Evolutionary conservation across 371 early-diverging fungal species (phyloP).

Genomic region (Funneliformis caledonium): DNA sequence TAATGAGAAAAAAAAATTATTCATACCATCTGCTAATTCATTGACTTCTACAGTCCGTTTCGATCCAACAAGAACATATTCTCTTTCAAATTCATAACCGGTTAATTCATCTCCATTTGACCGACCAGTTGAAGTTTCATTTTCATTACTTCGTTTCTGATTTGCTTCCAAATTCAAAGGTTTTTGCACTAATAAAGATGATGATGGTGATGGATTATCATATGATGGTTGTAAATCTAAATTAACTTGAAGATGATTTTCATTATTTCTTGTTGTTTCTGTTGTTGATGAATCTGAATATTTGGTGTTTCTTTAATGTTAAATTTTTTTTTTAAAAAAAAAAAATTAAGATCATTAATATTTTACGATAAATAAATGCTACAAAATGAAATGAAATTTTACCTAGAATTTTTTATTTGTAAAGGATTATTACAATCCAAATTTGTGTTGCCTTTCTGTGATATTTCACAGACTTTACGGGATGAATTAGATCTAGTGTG

Average conservation of each 20-base stretch:
- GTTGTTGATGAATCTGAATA: neutral
- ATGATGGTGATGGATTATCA: slow-evolving; percentile 28
- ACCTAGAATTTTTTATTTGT: slow-evolving; percentile 12
- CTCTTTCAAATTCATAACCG: slow-evolving; percentile 68
- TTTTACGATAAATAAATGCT: neutral
- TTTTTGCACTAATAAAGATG: slow-evolving; percentile 38
- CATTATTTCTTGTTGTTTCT: neutral
- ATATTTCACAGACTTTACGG: slow-evolving; percentile 12
- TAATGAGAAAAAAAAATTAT: neutral
- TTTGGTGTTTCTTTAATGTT: neutral
- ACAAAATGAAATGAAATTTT: neutral
- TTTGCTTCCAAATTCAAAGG: neutral
- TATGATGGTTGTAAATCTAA: slow-evolving; percentile 4
- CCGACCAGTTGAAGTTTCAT: neutral
- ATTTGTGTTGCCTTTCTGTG: slow-evolving; percentile 10
- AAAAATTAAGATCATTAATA: neutral
- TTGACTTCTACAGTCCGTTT: slow-evolving; percentile 80
- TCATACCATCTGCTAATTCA: slow-evolving; percentile 80
- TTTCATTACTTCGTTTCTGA: neutral
- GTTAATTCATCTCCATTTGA: slow-evolving; percentile 26
- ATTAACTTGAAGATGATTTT: neutral
- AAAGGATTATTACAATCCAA: neutral
- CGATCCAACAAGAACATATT: slow-evolving; percentile 88
- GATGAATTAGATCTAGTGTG: neutral
- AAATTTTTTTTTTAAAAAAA: neutral